Evolutionary conservation across 305 asterid genomes (phyloP), one percentile per base, ranked within the genome.

Genomic region (Fraxinus floribunda): DNA sequence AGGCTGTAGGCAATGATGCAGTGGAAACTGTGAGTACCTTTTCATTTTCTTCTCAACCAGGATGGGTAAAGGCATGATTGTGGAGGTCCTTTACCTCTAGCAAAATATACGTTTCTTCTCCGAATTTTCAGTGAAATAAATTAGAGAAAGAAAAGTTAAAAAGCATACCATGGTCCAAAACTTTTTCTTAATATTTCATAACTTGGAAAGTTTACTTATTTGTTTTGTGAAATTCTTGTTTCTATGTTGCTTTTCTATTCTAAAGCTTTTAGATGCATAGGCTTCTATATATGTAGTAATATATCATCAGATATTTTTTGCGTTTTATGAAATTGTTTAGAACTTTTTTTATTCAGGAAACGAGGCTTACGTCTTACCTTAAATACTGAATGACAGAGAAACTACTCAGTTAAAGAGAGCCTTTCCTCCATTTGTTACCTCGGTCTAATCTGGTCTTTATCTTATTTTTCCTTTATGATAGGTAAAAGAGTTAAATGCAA

Each of bases 401-500:
- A 11, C 38, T 64, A 22, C 52, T 76, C 55, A 76, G 20, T 44
- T 70, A 36, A 66, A 55, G 39, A 22, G 44, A 35, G n/a, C 64
- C 49, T 38, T 38, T 64, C 68, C 39, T 10, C 7, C 35, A 74
- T 41, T 46, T 76, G 77, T 76, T 22, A 32, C 10, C 49, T 36
- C 5, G 30, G 79, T 76, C 26, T 29, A 57, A 78, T 76, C 57
- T 78, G 77, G 79, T 75, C 36, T 29, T 68, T 36, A 35, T 57
- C 70, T 16, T 76, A 57, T 46, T 30, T 87, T 82, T 74, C 80
- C 73, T 79, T 84, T 82, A 77, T 80, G 83, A 39, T 91, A 94
- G 97, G 89, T 80, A 68, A 87, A 85, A 55, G 94, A 88, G 78
- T 85, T 87, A 62, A 82, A 88, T 38, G 93, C 95, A 71, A 84